Conservation (phyloP, 1,139 yeast genomes). For the Lodderomyces margitis region DNA sequence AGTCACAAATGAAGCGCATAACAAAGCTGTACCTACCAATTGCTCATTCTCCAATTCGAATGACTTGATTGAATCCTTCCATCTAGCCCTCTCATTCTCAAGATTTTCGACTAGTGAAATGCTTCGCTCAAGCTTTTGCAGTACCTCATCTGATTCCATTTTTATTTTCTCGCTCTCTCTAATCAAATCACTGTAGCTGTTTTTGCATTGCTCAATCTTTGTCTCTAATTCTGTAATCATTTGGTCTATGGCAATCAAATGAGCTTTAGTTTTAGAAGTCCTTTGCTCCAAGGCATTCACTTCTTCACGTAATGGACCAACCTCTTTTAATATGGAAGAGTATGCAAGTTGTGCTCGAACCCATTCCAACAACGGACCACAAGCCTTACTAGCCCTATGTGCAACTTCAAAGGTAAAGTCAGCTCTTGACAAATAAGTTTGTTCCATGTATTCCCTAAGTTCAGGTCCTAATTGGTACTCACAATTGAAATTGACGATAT, state of each 20-base stretch:
- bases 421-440: slow-evolving; percentile 57
- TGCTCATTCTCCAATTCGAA: slow-evolving; percentile 48
- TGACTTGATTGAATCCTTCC: slow-evolving; percentile 58
- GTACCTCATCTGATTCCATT: slow-evolving; percentile 63
- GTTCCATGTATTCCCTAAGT: slow-evolving; percentile 56
- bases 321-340: slow-evolving; percentile 62
- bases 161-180: slow-evolving; percentile 78
- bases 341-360: slow-evolving; percentile 80
- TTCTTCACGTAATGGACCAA: slow-evolving; percentile 75
- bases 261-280: slow-evolving; percentile 60
- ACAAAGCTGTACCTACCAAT: slow-evolving; percentile 62
- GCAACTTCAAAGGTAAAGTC: slow-evolving; percentile 74
- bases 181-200: slow-evolving; percentile 67
- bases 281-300: slow-evolving; percentile 58
- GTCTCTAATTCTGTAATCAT: slow-evolving; percentile 76
- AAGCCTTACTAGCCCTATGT: slow-evolving; percentile 88
- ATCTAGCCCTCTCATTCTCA: slow-evolving; percentile 68
- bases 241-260: slow-evolving; percentile 72
- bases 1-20: slow-evolving; percentile 60
- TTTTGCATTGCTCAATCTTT: slow-evolving; percentile 67
- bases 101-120: slow-evolving; percentile 60
- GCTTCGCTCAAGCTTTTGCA: slow-evolving; percentile 62
- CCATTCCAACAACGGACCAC: slow-evolving; percentile 93
- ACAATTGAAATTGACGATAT: slow-evolving; percentile 72
- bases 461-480: slow-evolving; percentile 55